A percentile compares a stretch with the other conserved stretches of the same genome.
phyloP scores from a whole-genome alignment of 2,329 filamentous ascomycete genomes.

The Aspergillus caelatus region DNA sequence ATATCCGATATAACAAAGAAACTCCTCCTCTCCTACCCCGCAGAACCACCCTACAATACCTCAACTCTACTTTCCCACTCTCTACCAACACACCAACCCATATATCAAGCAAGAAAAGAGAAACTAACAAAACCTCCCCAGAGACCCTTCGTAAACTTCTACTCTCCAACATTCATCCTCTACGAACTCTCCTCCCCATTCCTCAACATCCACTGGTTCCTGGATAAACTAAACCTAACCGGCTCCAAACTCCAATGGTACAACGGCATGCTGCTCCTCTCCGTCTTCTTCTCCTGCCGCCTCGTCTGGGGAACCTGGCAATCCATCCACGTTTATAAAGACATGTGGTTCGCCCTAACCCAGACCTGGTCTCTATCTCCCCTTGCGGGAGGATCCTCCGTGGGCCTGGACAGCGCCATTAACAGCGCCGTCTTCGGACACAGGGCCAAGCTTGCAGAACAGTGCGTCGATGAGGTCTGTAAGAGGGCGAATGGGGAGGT shows the following conservation, averaged over 20 bases:
- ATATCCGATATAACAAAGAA: background rate
- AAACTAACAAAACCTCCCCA: constrained; percentile 1
- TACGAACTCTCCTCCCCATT: constrained; percentile 69
- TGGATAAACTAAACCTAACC: constrained; percentile 68
- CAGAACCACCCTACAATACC: too few species aligned
- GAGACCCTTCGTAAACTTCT: constrained; percentile 68
- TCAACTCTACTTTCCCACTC: too few species aligned
- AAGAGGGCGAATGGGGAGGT: constrained; percentile 49
- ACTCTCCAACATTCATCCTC: constrained; percentile 66
- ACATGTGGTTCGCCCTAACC: constrained; percentile 59
- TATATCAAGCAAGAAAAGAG: background rate
- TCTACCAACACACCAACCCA: too few species aligned
- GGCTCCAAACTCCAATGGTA: constrained; percentile 64
- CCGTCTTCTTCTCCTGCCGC: constrained; percentile 63
- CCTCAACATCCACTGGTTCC: constrained; percentile 72
- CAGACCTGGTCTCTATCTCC: constrained; percentile 39
- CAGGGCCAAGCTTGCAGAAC: constrained; percentile 33
- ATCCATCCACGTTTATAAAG: constrained; percentile 60
- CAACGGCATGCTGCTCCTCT: constrained; percentile 63
- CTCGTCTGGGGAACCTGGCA: constrained; percentile 66
- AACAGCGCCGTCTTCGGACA: constrained; percentile 38
- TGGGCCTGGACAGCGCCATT: constrained; percentile 22
- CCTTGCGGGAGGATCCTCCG: constrained; percentile 24
- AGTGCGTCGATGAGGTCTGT: constrained; percentile 44
- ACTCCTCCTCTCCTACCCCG: background rate